Evolutionary conservation across 192 early-diverging fungal species (phyloP).

Genomic region (Backusella morwellensis): DNA sequence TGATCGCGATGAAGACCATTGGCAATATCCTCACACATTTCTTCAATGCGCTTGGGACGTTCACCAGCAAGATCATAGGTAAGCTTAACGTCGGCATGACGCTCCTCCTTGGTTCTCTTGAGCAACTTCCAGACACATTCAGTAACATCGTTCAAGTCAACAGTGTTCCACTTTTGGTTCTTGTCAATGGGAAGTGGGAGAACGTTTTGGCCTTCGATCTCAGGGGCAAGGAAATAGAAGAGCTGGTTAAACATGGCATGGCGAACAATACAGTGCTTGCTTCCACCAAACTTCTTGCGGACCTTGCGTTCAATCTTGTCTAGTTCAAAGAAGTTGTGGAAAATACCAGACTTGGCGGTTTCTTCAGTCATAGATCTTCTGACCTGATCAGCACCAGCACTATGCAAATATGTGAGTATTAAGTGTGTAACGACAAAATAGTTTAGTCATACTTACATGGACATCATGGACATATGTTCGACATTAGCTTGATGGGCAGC

Average conservation of each 20-base stretch:
- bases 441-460: slow-evolving; percentile 10
- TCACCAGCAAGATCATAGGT: slow-evolving; percentile 6
- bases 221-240: slow-evolving; percentile 25
- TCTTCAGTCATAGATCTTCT: neutral
- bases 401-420: neutral
- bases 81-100: neutral
- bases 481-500: slow-evolving; percentile 3
- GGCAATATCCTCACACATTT: slow-evolving; percentile 9
- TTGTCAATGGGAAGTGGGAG: slow-evolving; percentile 21
- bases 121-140: slow-evolving; percentile 9
- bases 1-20: slow-evolving; percentile 8
- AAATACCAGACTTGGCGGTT: neutral
- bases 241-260: slow-evolving; percentile 12
- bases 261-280: slow-evolving; percentile 16
- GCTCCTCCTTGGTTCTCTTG: neutral
- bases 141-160: slow-evolving; percentile 22
- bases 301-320: slow-evolving; percentile 18
- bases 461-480: slow-evolving; percentile 9
- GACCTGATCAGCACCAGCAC: slow-evolving; percentile 18
- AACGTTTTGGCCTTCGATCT: slow-evolving; percentile 1
- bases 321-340: slow-evolving; percentile 14
- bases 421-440: neutral
- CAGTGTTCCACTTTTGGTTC: slow-evolving; percentile 15
- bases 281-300: neutral
- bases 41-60: neutral